Evolutionary conservation across 164 flowering plant genomes (phyloP).

Genomic region (Euptelea pleiosperma): DNA sequence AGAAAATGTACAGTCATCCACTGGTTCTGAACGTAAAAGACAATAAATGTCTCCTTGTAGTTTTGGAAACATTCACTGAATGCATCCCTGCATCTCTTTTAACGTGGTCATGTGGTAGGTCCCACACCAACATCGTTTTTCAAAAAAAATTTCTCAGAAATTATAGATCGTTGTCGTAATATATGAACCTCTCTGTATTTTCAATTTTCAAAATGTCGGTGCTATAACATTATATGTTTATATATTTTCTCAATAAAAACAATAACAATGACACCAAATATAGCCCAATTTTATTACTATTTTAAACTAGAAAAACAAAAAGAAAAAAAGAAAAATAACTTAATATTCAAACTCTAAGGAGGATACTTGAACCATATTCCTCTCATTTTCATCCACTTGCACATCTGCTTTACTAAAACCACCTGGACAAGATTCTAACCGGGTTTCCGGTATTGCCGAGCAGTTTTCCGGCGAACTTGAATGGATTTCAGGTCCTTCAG

Average conservation of each 20-base stretch:
- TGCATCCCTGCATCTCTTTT: slow-evolving; percentile 2
- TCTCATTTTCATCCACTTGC: slow-evolving; percentile 27
- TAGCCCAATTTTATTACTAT: too few relatives aligned
- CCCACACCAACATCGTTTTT: slow-evolving; percentile 2
- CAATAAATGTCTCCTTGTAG: slow-evolving; percentile 2
- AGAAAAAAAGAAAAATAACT: too few relatives aligned
- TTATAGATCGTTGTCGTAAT: slow-evolving; percentile 1
- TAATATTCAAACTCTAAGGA: slow-evolving; percentile 36
- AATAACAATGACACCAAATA: too few relatives aligned
- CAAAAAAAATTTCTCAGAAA: background rate
- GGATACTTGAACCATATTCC: slow-evolving; percentile 21
- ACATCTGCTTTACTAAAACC: slow-evolving; percentile 16
- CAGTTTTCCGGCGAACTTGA: slow-evolving; percentile 19
- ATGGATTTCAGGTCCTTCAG: slow-evolving; percentile 13
- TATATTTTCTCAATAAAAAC: too few relatives aligned
- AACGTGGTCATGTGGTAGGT: slow-evolving; percentile 10
- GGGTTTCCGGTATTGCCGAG: slow-evolving; percentile 15
- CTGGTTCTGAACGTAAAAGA: background rate
- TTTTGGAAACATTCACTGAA: slow-evolving; percentile 17
- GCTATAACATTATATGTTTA: slow-evolving; percentile 3
- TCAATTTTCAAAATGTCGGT: slow-evolving; percentile 15
- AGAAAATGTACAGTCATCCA: slow-evolving; percentile 2
- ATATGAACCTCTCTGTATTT: background rate
- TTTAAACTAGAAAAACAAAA: too few relatives aligned
- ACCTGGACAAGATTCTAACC: background rate